Conservation (phyloP, 2,329 filamentous ascomycete genomes). For the Aspergillus puulaauensis region DNA sequence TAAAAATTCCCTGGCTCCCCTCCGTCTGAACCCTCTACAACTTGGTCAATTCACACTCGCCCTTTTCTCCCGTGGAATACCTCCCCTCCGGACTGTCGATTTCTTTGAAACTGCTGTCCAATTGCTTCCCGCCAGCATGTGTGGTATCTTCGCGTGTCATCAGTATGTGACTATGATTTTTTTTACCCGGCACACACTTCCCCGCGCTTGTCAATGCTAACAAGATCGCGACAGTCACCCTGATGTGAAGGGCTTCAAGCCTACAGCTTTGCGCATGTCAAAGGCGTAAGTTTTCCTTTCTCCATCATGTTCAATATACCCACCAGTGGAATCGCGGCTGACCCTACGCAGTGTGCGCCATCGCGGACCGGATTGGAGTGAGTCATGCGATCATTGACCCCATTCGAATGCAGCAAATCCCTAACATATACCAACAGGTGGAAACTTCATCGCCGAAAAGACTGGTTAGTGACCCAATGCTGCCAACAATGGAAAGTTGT, state of each 20-base stretch:
- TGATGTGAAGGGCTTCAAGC: slow-evolving; percentile 95
- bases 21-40: background rate
- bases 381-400: slow-evolving; percentile 46
- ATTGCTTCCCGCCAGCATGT: slow-evolving; percentile 64
- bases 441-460: slow-evolving; percentile 83
- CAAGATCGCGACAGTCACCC: slow-evolving; percentile 61
- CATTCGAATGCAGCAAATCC: slow-evolving; percentile 6
- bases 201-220: slow-evolving; percentile 18
- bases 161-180: slow-evolving; percentile 58
- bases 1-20: slow-evolving; percentile 22
- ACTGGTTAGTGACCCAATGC: slow-evolving; percentile 67
- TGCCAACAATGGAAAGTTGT: background rate
- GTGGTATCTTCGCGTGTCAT: slow-evolving; percentile 96
- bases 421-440: slow-evolving; percentile 57
- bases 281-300: slow-evolving; percentile 74
- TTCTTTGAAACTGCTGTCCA: slow-evolving; percentile 17
- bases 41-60: slow-evolving; percentile 16
- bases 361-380: slow-evolving; percentile 97
- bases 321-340: slow-evolving; percentile 25
- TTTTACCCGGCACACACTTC: background rate
- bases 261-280: slow-evolving; percentile 85
- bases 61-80: slow-evolving; percentile 23
- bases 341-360: slow-evolving; percentile 73
- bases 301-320: background rate
- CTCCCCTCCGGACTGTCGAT: slow-evolving; percentile 12